Evolutionary conservation across 2,329 filamentous ascomycete genomes (phyloP).

Genomic region (Diplodia sapinea): DNA sequence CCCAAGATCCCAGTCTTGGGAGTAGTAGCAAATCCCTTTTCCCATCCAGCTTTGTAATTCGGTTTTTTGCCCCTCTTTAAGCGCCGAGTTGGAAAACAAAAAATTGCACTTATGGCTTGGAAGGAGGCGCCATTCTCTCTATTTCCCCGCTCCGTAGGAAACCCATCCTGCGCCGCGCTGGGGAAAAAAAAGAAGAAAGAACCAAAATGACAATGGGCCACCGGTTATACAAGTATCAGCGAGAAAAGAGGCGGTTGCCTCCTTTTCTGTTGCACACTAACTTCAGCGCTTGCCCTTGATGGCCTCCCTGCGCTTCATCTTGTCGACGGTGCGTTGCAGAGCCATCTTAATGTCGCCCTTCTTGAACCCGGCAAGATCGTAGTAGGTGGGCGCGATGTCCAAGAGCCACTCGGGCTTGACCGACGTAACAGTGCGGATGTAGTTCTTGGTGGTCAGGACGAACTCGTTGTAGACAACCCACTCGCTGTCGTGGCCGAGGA

Average conservation of each 20-base stretch:
- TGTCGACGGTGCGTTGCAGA: conserved; percentile 60
- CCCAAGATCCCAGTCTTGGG: not conserved
- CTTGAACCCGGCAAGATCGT: conserved; percentile 79
- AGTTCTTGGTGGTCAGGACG: conserved; percentile 97
- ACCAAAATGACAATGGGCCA: not conserved
- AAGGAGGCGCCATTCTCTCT: not conserved
- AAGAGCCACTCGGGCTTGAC: conserved; percentile 94
- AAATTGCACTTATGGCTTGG: not conserved
- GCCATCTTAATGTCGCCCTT: conserved; percentile 84
- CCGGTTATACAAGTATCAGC: not conserved
- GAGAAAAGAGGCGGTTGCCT: not conserved
- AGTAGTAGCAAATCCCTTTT: too few species aligned
- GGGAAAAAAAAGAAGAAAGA: not conserved
- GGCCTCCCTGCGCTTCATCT: conserved; percentile 49
- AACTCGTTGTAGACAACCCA: conserved; percentile 99
- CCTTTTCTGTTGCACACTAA: not conserved
- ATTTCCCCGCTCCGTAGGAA: not conserved
- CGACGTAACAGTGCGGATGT: conserved; percentile 90
- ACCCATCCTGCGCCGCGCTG: not conserved
- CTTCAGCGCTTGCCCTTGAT: conserved; percentile 26
- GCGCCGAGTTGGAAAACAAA: not conserved
- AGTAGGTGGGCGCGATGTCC: conserved; percentile 95
- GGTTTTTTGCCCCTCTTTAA: not conserved
- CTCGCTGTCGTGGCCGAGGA: conserved; percentile 84
- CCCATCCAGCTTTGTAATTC: not conserved